phyloP scores from a whole-genome alignment of 805 yeast species.

The Groenewaldozyma salmanticensis region DNA sequence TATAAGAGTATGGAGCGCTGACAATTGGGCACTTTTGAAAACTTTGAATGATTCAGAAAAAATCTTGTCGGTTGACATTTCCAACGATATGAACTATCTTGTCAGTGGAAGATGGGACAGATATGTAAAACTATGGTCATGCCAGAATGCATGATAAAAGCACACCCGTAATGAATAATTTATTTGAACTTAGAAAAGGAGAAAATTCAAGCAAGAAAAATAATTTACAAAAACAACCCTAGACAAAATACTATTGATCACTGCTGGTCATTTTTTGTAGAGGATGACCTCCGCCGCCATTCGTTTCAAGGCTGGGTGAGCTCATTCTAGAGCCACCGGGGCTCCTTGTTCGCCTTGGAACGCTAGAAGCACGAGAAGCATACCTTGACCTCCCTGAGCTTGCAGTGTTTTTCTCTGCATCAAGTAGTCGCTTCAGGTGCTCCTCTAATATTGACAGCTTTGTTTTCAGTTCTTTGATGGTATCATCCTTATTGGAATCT shows the following conservation, averaged over 20 bases:
- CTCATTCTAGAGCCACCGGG: slow-evolving; percentile 4
- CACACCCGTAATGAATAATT: background rate
- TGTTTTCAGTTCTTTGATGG: slow-evolving; percentile 20
- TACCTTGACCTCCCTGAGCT: slow-evolving; percentile 15
- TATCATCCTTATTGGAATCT: slow-evolving; percentile 20
- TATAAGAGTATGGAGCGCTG: slow-evolving; percentile 55
- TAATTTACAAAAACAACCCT: background rate
- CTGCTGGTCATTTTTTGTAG: slow-evolving; percentile 2
- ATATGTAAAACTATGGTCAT: slow-evolving; percentile 54
- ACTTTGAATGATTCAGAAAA: slow-evolving; percentile 54
- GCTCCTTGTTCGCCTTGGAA: slow-evolving; percentile 16
- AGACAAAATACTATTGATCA: background rate
- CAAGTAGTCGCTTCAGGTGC: slow-evolving; percentile 19
- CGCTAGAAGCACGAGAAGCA: slow-evolving; percentile 19
- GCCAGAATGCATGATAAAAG: background rate
- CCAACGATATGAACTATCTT: slow-evolving; percentile 33
- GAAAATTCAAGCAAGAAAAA: background rate
- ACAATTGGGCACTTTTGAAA: slow-evolving; percentile 54
- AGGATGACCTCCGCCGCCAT: slow-evolving; percentile 1
- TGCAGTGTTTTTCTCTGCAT: slow-evolving; percentile 12
- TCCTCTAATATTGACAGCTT: slow-evolving; percentile 24
- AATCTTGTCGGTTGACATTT: slow-evolving; percentile 59
- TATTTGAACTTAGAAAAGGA: too few species aligned
- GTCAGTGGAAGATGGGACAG: slow-evolving; percentile 81
- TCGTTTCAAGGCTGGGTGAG: slow-evolving; percentile 3